Evolutionary conservation across 768 basidiomycete genomes (phyloP).

Genomic region (Saitozyma sp.): DNA sequence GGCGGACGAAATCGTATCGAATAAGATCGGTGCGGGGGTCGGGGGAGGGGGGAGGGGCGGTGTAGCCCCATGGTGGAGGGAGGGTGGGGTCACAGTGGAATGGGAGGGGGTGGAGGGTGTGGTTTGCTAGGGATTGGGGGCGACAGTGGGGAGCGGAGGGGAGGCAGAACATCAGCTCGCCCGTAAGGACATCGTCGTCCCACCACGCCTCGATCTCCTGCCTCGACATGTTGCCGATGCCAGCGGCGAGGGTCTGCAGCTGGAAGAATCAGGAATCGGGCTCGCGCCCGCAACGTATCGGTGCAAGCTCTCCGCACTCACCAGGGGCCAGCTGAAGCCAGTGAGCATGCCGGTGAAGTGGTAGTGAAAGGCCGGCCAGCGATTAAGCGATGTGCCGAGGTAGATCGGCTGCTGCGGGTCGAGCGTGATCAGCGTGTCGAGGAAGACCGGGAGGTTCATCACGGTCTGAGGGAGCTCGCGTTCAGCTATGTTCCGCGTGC

Average conservation of each 20-base stretch:
- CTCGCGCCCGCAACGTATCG: no score
- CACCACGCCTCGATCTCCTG: slow-evolving; percentile 19
- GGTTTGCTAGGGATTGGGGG: slow-evolving; percentile 7
- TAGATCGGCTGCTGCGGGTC: slow-evolving; percentile 18
- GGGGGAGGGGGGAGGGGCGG: slow-evolving; percentile 12
- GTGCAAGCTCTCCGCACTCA: slow-evolving; percentile 10
- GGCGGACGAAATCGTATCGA: slow-evolving; percentile 23
- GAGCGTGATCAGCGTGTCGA: slow-evolving; percentile 24
- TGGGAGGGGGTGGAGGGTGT: slow-evolving; percentile 14
- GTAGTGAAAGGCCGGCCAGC: slow-evolving; percentile 29
- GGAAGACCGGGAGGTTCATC: slow-evolving; percentile 21
- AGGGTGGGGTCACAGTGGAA: slow-evolving; percentile 17
- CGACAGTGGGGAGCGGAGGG: background rate
- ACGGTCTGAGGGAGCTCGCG: no score
- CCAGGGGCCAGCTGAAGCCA: slow-evolving; percentile 27
- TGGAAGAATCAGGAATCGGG: slow-evolving; percentile 11
- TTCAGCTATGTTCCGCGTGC: slow-evolving; percentile 8
- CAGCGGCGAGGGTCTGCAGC: slow-evolving; percentile 26
- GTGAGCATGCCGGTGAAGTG: slow-evolving; percentile 34
- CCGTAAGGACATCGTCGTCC: slow-evolving; percentile 37
- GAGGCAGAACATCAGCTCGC: slow-evolving; percentile 24
- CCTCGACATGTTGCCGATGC: slow-evolving; percentile 23
- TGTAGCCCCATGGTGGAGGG: slow-evolving; percentile 24
- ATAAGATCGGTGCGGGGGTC: slow-evolving; percentile 23
- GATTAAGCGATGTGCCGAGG: slow-evolving; percentile 27